Evolutionary conservation across 75 land plant species (phyloP), one percentile per base, ranked within the genome.

Genomic region (Cunninghamia lanceolata): DNA sequence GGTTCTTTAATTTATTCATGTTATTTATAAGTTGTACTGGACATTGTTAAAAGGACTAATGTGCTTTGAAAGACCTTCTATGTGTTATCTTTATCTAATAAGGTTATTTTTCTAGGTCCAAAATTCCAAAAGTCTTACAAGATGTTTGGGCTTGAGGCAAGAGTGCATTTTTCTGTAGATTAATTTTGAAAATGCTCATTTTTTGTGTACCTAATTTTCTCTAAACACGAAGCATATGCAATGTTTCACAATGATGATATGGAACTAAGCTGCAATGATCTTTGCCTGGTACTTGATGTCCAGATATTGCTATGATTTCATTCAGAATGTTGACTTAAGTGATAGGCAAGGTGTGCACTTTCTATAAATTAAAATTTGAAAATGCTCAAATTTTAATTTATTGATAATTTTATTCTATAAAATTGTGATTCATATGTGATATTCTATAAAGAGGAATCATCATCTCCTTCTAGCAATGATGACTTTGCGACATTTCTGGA

Each of bases 401-500:
- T 50, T 56, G 17, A 56, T 17, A 56, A 63, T 63, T 28, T 21
- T 25, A 7, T 63, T 63, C 28, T 63, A n/a, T 63, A 63, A 1
- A 32, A 73, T 32, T 73, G 75, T 25, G 75, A 34, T 32, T 11
- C 16, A 2, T 73, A 73, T 73, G 11, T 73, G 34, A 1, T 10
- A 30, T n/a, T 70, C 73, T 28, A 30, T 70, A n/a, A 30, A 9
- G 34, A 32, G 28, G 25, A 96, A 98, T 97, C 59, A 89, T n/a
- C n/a, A n/a, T n/a, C n/a, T n/a, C n/a, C n/a, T n/a, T n/a, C n/a
- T n/a, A n/a, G n/a, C n/a, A n/a, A n/a, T n/a, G n/a, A n/a, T n/a
- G n/a, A n/a, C n/a, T n/a, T n/a, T n/a, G n/a, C n/a, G n/a, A n/a
- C n/a, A n/a, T n/a, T n/a, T n/a, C n/a, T n/a, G n/a, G n/a, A n/a